Conservation (phyloP, 2,329 filamentous ascomycete species). For the Rugonectria rugulosa region DNA sequence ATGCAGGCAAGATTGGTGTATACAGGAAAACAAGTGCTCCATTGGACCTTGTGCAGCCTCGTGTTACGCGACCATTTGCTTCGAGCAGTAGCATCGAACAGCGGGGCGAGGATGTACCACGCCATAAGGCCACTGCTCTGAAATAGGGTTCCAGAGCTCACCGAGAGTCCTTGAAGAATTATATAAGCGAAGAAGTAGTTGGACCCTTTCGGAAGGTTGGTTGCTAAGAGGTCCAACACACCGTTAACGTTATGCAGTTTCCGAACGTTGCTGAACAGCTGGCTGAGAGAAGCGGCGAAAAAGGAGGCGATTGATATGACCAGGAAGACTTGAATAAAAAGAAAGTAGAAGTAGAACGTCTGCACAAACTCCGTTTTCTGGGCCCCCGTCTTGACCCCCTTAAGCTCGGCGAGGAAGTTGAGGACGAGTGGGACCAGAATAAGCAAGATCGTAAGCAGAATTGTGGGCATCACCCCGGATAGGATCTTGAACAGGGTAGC, state of each 20-base stretch:
- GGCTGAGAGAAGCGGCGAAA: conserved; percentile 68
- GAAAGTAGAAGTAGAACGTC: conserved; percentile 89
- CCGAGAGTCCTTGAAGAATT: conserved; percentile 90
- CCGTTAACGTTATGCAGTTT: conserved; percentile 62
- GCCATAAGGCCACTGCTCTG: conserved; percentile 80
- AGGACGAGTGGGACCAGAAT: conserved; percentile 82
- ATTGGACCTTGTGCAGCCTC: conserved; percentile 77
- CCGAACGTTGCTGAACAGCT: conserved; percentile 63
- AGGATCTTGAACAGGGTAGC: conserved; percentile 70
- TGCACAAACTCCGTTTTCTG: conserved; percentile 85
- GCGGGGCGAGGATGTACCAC: conserved; percentile 82
- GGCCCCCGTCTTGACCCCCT: conserved; percentile 84
- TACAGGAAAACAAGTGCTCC: conserved; percentile 94
- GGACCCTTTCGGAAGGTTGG: conserved; percentile 82
- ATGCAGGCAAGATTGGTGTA: conserved; percentile 98
- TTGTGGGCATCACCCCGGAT: conserved; percentile 85
- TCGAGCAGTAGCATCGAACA: conserved; percentile 81
- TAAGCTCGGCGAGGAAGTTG: conserved; percentile 73
- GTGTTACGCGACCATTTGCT: conserved; percentile 90
- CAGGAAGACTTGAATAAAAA: conserved; percentile 94
- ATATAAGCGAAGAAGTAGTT: conserved; percentile 99
- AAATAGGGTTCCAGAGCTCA: conserved; percentile 86
- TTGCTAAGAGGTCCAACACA: conserved; percentile 75
- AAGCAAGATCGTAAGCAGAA: conserved; percentile 79
- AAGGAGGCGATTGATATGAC: conserved; percentile 87